Evolutionary conservation across 805 yeast genomes (phyloP), one percentile per base, ranked within the genome.

Genomic region (Ogataea nitratoaversa): DNA sequence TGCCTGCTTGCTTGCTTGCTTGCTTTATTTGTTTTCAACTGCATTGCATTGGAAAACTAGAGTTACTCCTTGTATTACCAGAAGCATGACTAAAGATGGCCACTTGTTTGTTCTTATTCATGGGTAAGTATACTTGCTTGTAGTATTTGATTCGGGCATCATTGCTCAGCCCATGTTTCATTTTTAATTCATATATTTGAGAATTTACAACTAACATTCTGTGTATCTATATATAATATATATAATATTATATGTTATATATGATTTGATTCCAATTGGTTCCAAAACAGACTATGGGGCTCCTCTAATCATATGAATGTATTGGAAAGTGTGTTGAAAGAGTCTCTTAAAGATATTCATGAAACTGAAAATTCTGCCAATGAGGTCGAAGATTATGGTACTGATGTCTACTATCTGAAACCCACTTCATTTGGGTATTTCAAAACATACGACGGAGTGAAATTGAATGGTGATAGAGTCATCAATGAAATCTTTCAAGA

Each of bases 371-470:
- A 13, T 9, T 9, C 8, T 9, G 29, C 5, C 11, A 29, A 29
- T 6, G 31, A 29, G n/a, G 11, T 6, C 19, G 31, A 29, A 14
- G 11, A 29, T 9, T 13, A 27, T 27, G 31, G 19, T 12, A 29
- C 12, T 14, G 31, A 29, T 29, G 19, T 63, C 2, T 68, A 57
- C 61, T 72, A 62, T 34, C 69, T 74, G 44, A 66, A 67, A 53
- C 90, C 82, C 11, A 74, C 57, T 13, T 68, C 82, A 1, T 87
- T 84, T 47, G 71, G 83, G 0, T 80, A 84, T 25, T 76, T 82
- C 53, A 76, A 79, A 53, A 86, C 96, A 0, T 85, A 86, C 54
- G 96, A 90, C 56, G 98, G 98, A 3, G 70, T 88, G 17, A 80
- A 78, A 48, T 71, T 81, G 37, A 75, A 83, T 42, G 89, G 90